Percentiles rank a stretch among this genome's conserved stretches.
These are phyloP conservation scores for Lolium multiflorum DNA, from an alignment of 176 grass and related monocot species.

Conservation along the genomic window DNA sequence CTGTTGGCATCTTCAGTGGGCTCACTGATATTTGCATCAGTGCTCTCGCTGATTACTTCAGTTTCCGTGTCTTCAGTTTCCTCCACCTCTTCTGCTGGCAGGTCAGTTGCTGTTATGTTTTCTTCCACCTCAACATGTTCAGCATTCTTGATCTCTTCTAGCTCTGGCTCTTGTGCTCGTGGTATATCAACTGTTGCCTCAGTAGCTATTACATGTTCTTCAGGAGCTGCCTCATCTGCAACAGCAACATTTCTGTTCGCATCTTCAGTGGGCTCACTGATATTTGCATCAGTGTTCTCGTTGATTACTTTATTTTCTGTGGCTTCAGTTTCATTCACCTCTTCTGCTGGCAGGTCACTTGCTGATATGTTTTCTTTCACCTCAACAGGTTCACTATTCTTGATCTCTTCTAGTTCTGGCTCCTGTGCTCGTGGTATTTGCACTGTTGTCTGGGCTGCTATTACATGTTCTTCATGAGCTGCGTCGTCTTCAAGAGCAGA, in stretches of 20 bases:
- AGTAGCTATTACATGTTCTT: conserved; percentile 30
- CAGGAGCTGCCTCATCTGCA: conserved; percentile 6
- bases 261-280: conserved; percentile 20
- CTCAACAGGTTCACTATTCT: conserved; percentile 13
- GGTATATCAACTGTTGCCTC: conserved; percentile 23
- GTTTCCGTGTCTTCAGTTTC: conserved; percentile 1
- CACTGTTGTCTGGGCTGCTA: conserved; percentile 8
- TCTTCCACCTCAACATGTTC: conserved; percentile 31
- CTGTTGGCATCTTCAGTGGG: no score
- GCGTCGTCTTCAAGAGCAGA: not conserved
- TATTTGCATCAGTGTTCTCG: conserved; percentile 10
- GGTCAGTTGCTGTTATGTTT: conserved; percentile 12
- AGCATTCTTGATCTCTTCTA: conserved; percentile 40
- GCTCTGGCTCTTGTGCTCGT: conserved; percentile 18
- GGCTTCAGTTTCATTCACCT: conserved; percentile 22
- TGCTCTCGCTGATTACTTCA: not conserved
- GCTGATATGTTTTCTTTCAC: conserved; percentile 2
- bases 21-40: not conserved
- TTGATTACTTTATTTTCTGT: conserved; percentile 26
- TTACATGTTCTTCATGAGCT: not conserved
- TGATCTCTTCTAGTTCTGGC: conserved; percentile 39
- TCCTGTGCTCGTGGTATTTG: conserved; percentile 20
- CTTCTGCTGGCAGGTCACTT: conserved; percentile 23
- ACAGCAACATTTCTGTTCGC: not conserved
- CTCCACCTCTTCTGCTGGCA: conserved; percentile 8